phyloP scores from a whole-genome alignment of 2,329 filamentous ascomycete species.

The Penicillium sp. region DNA sequence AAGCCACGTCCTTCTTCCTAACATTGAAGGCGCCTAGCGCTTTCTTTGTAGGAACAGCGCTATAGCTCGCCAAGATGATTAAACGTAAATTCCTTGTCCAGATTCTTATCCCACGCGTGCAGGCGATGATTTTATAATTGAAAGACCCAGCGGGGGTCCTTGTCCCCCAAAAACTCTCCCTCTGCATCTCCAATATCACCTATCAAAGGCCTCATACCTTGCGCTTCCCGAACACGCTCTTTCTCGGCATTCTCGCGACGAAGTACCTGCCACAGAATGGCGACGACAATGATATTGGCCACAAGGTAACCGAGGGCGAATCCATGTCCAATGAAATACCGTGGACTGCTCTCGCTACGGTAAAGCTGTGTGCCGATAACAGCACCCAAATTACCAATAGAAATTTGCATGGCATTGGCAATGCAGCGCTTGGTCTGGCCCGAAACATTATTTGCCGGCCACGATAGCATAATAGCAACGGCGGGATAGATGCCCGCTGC shows the following conservation, averaged over 20 bases:
- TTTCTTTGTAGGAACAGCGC: too few relatives aligned
- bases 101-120: neutral
- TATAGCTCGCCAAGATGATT: neutral
- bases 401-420: conserved; percentile 67
- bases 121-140: conserved; percentile 43
- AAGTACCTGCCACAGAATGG: conserved; percentile 52
- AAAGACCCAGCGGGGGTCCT: conserved; percentile 63
- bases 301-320: conserved; percentile 62
- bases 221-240: conserved; percentile 44
- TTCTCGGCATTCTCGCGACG: conserved; percentile 56
- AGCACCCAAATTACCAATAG: conserved; percentile 64
- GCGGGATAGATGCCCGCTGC: conserved; percentile 65
- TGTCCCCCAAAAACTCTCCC: conserved; percentile 57
- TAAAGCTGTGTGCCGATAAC: conserved; percentile 68
- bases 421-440: conserved; percentile 66
- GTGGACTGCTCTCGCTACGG: conserved; percentile 55
- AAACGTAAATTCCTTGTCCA: neutral
- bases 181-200: conserved; percentile 49
- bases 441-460: conserved; percentile 68
- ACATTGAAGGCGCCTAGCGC: too few relatives aligned
- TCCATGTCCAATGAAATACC: conserved; percentile 62
- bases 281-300: conserved; percentile 54
- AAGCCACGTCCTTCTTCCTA: too few relatives aligned
- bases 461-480: conserved; percentile 59
- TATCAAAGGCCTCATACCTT: conserved; percentile 27